These are phyloP conservation scores for Zizania latifolia DNA, from an alignment of 176 grass and related monocot genomes.

Conservation along the genomic window DNA sequence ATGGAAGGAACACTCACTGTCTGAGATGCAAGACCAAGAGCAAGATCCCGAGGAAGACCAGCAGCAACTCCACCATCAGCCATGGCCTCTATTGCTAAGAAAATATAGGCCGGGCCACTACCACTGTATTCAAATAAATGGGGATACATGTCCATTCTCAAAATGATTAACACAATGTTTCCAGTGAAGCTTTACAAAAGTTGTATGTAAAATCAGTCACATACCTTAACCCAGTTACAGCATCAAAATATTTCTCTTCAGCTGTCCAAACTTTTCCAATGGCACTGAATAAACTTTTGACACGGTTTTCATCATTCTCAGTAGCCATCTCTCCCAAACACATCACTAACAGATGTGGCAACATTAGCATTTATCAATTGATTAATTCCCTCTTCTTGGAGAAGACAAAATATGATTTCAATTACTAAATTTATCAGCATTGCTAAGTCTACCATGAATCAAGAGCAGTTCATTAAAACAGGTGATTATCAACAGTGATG, in stretches of 20 bases:
- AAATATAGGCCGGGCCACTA: conserved; percentile 96
- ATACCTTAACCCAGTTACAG: conserved; percentile 94
- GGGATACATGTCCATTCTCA: neutral
- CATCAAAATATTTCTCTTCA: conserved; percentile 98
- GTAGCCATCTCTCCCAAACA: conserved; percentile 81
- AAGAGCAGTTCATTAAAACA: neutral
- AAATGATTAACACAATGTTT: neutral
- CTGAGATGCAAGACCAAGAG: conserved; percentile 89
- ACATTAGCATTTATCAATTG: conserved; percentile 29
- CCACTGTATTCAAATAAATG: conserved; percentile 57
- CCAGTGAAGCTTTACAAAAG: neutral
- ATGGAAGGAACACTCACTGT: conserved; percentile 48
- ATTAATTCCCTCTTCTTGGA: neutral
- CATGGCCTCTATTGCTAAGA: conserved; percentile 90
- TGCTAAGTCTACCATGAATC: neutral
- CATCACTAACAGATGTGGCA: conserved; percentile 53
- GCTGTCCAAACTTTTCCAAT: conserved; percentile 96
- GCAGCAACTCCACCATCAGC: conserved; percentile 98
- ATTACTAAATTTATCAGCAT: neutral
- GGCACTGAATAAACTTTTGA: conserved; percentile 62
- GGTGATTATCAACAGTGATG: neutral
- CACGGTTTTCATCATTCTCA: conserved; percentile 70
- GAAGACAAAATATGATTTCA: neutral
- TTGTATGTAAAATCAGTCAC: neutral
- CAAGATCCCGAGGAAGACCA: conserved; percentile 94